Evolutionary conservation across 306 rosid genomes (phyloP).

Genomic region (Rosa lucieae): DNA sequence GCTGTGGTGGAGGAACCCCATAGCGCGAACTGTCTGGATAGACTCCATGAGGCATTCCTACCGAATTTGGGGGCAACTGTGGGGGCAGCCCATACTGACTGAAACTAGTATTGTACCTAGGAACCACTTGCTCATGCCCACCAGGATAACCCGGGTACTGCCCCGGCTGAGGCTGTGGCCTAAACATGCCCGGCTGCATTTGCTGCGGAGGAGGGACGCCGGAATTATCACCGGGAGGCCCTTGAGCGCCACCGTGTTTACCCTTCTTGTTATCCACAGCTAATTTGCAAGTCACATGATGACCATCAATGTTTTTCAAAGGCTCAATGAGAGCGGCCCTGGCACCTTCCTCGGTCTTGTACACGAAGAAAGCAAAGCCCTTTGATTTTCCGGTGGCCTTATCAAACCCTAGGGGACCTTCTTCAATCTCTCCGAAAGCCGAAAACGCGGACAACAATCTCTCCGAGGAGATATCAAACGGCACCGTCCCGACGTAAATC

Average conservation of each 20-base stretch:
- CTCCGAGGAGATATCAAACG: constrained; percentile 58
- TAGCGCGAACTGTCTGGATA: constrained; percentile 53
- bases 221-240: constrained; percentile 30
- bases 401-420: constrained; percentile 70
- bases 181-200: constrained; percentile 36
- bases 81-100: constrained; percentile 39
- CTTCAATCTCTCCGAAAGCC: constrained; percentile 60
- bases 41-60: constrained; percentile 58
- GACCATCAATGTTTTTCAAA: constrained; percentile 58
- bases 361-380: constrained; percentile 69
- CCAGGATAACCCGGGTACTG: constrained; percentile 54
- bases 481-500: constrained; percentile 67
- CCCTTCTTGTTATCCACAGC: constrained; percentile 46
- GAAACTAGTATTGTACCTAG: constrained; percentile 42
- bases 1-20: constrained; percentile 35
- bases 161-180: constrained; percentile 32
- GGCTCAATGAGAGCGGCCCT: constrained; percentile 57
- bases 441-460: constrained; percentile 53
- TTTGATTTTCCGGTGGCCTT: constrained; percentile 63
- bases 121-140: constrained; percentile 32
- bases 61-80: constrained; percentile 52
- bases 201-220: constrained; percentile 14
- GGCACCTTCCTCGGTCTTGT: constrained; percentile 64
- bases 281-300: constrained; percentile 59
- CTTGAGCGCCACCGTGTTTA: constrained; percentile 37